A percentile compares a stretch with the other conserved stretches of the same genome.
These are phyloP conservation scores for Eragrostis nindensis DNA, from an alignment of 176 grass and related monocot genomes.

Conservation along the genomic window DNA sequence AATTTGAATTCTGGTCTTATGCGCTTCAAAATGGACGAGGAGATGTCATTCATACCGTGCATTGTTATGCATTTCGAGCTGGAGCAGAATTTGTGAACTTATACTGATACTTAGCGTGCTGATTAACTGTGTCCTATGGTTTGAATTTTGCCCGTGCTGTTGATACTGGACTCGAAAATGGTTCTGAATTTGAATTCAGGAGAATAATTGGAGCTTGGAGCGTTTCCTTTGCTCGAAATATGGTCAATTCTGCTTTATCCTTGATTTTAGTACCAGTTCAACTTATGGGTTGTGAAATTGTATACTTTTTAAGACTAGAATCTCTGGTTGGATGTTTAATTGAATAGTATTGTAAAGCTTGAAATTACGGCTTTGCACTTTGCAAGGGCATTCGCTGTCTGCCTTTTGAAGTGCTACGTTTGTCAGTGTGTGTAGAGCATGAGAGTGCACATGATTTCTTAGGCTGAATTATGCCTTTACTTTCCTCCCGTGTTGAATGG, in stretches of 20 bases:
- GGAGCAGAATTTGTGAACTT: not conserved
- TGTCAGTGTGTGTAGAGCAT: too few species aligned
- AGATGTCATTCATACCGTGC: not conserved
- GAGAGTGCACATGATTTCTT: too few species aligned
- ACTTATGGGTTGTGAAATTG: not conserved
- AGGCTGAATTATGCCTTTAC: too few species aligned
- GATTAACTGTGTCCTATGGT: not conserved
- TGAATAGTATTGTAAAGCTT: not conserved
- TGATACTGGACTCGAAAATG: not conserved
- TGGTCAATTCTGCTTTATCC: constrained; percentile 2
- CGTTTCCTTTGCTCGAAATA: not conserved
- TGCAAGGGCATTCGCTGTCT: constrained; percentile 20
- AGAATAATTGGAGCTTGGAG: not conserved
- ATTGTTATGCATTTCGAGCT: constrained; percentile 5
- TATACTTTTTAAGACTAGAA: too few species aligned
- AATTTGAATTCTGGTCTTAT: not conserved
- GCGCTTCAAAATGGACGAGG: not conserved
- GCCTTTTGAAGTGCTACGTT: not conserved
- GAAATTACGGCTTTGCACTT: not conserved
- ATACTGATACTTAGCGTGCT: not conserved
- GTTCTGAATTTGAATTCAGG: not conserved
- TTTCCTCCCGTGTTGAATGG: too few species aligned
- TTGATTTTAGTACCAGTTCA: constrained; percentile 2
- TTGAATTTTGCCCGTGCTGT: not conserved
- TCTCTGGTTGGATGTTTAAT: constrained; percentile 21